Conservation (phyloP, 805 yeast species). For the Yarrowia sp. region DNA sequence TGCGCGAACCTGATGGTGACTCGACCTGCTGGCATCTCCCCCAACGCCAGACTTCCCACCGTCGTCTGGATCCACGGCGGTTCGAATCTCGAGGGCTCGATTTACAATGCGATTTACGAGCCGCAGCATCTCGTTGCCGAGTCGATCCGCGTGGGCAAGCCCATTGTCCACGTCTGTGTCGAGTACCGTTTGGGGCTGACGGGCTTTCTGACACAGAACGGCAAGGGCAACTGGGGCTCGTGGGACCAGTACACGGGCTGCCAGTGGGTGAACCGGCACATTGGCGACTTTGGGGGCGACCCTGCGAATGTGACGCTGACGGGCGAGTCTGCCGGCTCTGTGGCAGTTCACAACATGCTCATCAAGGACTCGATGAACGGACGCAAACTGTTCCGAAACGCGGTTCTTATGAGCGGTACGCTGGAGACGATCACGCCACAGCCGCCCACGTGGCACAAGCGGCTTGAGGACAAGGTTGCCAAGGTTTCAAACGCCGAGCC, state of each 20-base stretch:
- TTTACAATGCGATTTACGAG: conserved; percentile 35
- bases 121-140: conserved; percentile 35
- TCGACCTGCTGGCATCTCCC: conserved; percentile 30
- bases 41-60: conserved; percentile 37
- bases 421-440: conserved; percentile 22
- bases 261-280: conserved; percentile 48
- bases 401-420: conserved; percentile 18
- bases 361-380: conserved; percentile 26
- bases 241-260: conserved; percentile 50
- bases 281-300: conserved; percentile 50
- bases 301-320: conserved; percentile 44
- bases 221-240: conserved; percentile 44
- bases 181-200: conserved; percentile 43
- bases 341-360: conserved; percentile 20
- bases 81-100: conserved; percentile 40
- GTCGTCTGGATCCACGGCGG: conserved; percentile 45
- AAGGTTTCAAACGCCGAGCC: not conserved
- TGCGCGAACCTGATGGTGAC: conserved; percentile 39
- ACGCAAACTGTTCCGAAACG: conserved; percentile 16
- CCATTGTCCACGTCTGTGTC: conserved; percentile 41
- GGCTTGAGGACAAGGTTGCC: conserved; percentile 1
- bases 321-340: conserved; percentile 49
- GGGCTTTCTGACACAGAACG: conserved; percentile 44
- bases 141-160: conserved; percentile 32
- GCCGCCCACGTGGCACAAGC: conserved; percentile 20